Base-by-base conservation (phyloP, 2,329 filamentous ascomycete species). In the Diaporthe ampelina region DNA sequence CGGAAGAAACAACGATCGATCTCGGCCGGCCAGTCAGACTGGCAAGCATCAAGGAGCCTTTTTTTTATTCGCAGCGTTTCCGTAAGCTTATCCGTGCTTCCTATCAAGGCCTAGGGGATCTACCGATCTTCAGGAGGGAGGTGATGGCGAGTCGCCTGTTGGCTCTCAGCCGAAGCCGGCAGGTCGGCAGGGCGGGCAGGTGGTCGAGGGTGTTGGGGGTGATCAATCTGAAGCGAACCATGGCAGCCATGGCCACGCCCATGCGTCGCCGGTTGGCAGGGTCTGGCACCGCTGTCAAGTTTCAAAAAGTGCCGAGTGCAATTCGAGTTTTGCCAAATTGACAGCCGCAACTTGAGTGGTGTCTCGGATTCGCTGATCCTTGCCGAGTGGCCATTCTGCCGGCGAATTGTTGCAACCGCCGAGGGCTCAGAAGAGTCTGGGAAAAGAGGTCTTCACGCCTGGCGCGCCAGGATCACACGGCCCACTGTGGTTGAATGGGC, bases 81-180 rank as follows among this genome's bases (percentile, higher is more conserved):
- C 54, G 43, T 40, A n/a, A 54, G 43, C 48, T 56, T 50, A 56
- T 63, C 43, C 48, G 29, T 50, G 29, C 57, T 74, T 67, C 58
- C 69, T 45, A 40, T 43, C 69, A 52, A 40, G 45, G 73, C 37
- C 29, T 58, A 67, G 59, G 48, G 58, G 73, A 74, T 74, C 73
- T 71, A 74, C 59, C 43, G 70, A 74, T 74, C 69, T 67, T 72
- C 69, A 74, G 73, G 69, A 74, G 69, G 65, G 17, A 45, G 32
- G 32, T 58, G 43, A 40, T 59, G 35, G 57, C 70, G 57, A 72
- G 45, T 72, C 70, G 57, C 35, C 45, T 54, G 32, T 40, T 17
- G 63, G 32, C n/a, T 54, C 26, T 45, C 63, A 54, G 63, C 45
- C 63, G 63, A 68, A 68, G 63, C 63, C 63, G 48, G 63, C 63